Percentiles rank a stretch among this genome's conserved stretches.
Evolutionary conservation across 2,329 filamentous ascomycete species (phyloP).

Genomic region (Fusarium subglutinans): DNA sequence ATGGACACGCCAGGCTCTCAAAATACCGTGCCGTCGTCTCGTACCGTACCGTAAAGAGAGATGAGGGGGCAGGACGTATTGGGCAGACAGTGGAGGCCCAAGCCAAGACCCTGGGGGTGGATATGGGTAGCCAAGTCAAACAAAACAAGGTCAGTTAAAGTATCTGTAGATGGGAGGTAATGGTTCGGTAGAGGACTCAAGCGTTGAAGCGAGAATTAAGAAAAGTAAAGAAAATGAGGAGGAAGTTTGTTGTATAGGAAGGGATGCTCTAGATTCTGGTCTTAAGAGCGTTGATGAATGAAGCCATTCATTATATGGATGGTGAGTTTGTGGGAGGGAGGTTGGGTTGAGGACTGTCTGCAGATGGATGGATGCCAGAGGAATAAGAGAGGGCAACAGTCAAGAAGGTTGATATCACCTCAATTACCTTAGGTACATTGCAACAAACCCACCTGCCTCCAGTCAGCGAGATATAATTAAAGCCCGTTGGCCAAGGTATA

Average conservation of each 20-base stretch:
- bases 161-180: background rate
- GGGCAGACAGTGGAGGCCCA: constrained; percentile 43
- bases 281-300: constrained; percentile 2
- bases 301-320: constrained; percentile 5
- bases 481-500: background rate
- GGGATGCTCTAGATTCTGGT: constrained; percentile 7
- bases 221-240: background rate
- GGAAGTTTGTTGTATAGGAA: background rate
- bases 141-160: background rate
- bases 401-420: background rate
- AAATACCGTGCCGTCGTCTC: constrained; percentile 3
- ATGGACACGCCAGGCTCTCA: constrained; percentile 8
- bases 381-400: background rate
- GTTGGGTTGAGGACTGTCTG: background rate
- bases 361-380: background rate
- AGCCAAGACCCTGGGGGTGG: constrained; percentile 39
- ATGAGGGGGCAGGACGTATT: constrained; percentile 38
- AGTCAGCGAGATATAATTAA: background rate
- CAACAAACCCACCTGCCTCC: background rate
- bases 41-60: constrained; percentile 2
- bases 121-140: constrained; percentile 1
- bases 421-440: background rate
- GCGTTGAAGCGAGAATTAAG: constrained; percentile 1
- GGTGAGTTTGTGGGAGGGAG: background rate
- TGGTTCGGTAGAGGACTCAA: constrained; percentile 11